Conservation (phyloP, 139 green algal genomes). For the Mychonastes homosphaera region DNA sequence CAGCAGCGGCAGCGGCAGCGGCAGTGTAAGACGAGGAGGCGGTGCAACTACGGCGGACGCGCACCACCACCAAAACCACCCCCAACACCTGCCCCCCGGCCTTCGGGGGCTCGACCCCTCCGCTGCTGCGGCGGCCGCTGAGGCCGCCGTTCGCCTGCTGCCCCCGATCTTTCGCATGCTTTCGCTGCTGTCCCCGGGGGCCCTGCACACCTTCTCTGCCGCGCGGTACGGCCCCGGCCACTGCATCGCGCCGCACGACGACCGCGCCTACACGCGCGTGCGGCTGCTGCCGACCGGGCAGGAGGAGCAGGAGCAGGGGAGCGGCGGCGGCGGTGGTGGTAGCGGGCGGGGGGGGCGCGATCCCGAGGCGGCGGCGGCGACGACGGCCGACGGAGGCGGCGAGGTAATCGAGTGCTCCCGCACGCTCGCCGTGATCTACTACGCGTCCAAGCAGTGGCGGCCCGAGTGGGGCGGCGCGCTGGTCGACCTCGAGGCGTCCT, state of each 20-base stretch:
- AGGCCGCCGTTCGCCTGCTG: background rate
- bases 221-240: slow-evolving; percentile 9
- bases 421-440: slow-evolving; percentile 26
- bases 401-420: slow-evolving; percentile 19
- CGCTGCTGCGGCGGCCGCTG: background rate
- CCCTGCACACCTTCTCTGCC: slow-evolving; percentile 33
- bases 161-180: slow-evolving; percentile 27
- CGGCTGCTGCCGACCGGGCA: background rate
- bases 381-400: slow-evolving; percentile 1
- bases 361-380: background rate
- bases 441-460: slow-evolving; percentile 24
- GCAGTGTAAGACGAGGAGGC: no score
- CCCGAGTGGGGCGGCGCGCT: slow-evolving; percentile 23
- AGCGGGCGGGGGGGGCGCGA: background rate
- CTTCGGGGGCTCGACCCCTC: no score
- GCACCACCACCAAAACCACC: slow-evolving; percentile 25
- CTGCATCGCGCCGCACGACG: slow-evolving; percentile 33
- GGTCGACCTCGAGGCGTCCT: slow-evolving; percentile 27
- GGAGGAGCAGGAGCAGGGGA: background rate
- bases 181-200: slow-evolving; percentile 28
- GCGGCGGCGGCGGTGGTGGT: background rate
- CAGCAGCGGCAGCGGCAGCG: slow-evolving; percentile 6
- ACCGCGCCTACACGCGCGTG: slow-evolving; percentile 32
- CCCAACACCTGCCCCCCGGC: background rate
- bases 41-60: no score